Conservation (phyloP, 306 rosid genomes). For the Casuarina glauca region DNA sequence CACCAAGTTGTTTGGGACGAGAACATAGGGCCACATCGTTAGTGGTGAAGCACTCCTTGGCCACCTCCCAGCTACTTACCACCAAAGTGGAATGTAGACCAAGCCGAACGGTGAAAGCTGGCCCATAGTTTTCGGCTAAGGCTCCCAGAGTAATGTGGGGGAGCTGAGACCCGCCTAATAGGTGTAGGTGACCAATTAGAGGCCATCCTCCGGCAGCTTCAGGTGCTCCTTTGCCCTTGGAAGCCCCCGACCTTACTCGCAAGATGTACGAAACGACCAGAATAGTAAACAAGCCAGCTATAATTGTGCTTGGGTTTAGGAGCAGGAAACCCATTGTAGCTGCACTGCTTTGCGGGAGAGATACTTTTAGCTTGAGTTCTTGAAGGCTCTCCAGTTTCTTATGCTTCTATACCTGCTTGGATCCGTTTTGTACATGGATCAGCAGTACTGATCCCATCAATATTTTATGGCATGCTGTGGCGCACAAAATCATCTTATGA, state of each 20-base stretch:
- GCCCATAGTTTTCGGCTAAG: constrained; percentile 46
- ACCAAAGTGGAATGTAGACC: constrained; percentile 36
- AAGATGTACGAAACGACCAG: constrained; percentile 22
- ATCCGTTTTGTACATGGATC: too few relatives aligned
- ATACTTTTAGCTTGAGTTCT: neutral
- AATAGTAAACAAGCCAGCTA: constrained; percentile 16
- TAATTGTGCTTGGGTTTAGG: neutral
- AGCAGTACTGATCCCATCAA: too few relatives aligned
- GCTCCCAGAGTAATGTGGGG: constrained; percentile 45
- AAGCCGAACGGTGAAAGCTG: constrained; percentile 29
- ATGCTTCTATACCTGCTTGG: neutral
- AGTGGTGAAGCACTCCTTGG: constrained; percentile 48
- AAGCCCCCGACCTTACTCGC: neutral
- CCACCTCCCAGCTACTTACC: constrained; percentile 35
- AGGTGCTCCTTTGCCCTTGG: constrained; percentile 29
- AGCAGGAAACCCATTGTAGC: constrained; percentile 12
- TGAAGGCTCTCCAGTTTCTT: neutral
- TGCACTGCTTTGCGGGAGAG: neutral
- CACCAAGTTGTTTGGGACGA: constrained; percentile 23
- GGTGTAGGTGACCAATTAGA: constrained; percentile 57
- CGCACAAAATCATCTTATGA: too few relatives aligned
- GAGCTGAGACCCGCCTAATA: constrained; percentile 33
- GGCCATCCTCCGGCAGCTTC: constrained; percentile 68
- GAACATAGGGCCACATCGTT: constrained; percentile 32
- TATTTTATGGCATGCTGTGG: too few relatives aligned